A percentile compares a stretch with the other conserved stretches of the same genome.
phyloP scores from a whole-genome alignment of 2,329 filamentous ascomycete species.

The Cladosporium velox region DNA sequence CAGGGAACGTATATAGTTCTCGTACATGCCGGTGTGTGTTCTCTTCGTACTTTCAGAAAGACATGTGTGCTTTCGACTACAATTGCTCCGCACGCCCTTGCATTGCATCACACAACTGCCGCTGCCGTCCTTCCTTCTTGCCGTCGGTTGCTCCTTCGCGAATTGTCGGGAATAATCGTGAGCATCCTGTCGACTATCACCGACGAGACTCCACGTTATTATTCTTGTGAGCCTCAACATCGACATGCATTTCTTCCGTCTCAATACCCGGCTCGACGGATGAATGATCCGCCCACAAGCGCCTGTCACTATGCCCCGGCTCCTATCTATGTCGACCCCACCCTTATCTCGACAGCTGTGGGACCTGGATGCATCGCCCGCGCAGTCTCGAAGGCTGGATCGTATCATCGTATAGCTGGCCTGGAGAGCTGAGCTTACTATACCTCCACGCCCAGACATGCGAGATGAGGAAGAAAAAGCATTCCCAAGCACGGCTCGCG shows the following conservation, averaged over 20 bases:
- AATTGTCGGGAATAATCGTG: neutral
- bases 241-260: slow-evolving; percentile 9
- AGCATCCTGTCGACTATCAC: neutral
- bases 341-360: slow-evolving; percentile 14
- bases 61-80: slow-evolving; percentile 11
- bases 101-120: slow-evolving; percentile 13
- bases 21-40: neutral
- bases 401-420: neutral
- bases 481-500: neutral
- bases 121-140: neutral
- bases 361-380: slow-evolving; percentile 3
- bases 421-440: neutral
- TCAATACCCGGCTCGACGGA: slow-evolving; percentile 16
- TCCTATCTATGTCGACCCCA: slow-evolving; percentile 17
- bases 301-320: slow-evolving; percentile 10
- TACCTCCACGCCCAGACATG: slow-evolving; percentile 13
- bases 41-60: neutral
- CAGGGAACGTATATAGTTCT: slow-evolving; percentile 10
- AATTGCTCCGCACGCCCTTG: slow-evolving; percentile 3
- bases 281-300: slow-evolving; percentile 17
- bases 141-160: neutral
- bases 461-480: neutral
- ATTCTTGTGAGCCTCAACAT: slow-evolving; percentile 5
- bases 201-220: slow-evolving; percentile 13
- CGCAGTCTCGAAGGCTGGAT: neutral